Conservation (phyloP, 768 basidiomycete species). For the Trametes cinnabarina region DNA sequence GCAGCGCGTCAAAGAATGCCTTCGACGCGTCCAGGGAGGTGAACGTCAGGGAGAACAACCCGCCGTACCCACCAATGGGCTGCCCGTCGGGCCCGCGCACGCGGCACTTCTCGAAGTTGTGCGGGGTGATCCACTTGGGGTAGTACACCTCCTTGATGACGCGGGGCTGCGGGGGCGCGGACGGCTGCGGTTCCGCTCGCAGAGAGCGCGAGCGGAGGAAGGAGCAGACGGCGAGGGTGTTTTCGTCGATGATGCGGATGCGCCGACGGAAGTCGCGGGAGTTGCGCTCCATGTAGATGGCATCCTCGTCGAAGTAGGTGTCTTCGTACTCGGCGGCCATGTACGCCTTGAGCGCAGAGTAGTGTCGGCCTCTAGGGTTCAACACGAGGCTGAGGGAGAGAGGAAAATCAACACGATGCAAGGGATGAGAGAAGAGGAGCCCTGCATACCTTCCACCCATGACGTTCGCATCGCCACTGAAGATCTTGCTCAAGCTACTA, state of each 20-base stretch:
- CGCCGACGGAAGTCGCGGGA: conserved; percentile 88
- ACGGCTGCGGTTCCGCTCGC: conserved; percentile 24
- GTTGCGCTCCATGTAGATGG: conserved; percentile 96
- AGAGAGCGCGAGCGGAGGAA: conserved; percentile 63
- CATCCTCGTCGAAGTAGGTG: conserved; percentile 85
- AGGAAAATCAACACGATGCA: background rate
- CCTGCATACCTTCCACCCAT: conserved; percentile 95
- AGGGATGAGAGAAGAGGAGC: background rate
- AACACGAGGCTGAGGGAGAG: conserved; percentile 65
- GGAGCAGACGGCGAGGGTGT: conserved; percentile 80
- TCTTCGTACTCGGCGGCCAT: conserved; percentile 72
- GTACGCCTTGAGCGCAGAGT: conserved; percentile 59
- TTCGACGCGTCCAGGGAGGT: conserved; percentile 60
- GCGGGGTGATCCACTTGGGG: conserved; percentile 74
- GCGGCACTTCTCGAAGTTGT: conserved; percentile 71
- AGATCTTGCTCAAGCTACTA: conserved; percentile 90
- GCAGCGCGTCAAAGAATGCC: conserved; percentile 83
- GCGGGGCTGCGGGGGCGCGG: conserved; percentile 33
- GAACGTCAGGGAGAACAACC: conserved; percentile 87
- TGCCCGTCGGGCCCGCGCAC: conserved; percentile 34
- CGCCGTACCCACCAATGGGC: conserved; percentile 62
- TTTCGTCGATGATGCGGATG: conserved; percentile 72
- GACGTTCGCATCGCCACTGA: conserved; percentile 91
- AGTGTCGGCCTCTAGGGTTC: conserved; percentile 75
- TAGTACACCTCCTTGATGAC: conserved; percentile 86